Evolutionary conservation across 1,284 basidiomycete genomes (phyloP).

Genomic region (Ceratobasidium sp.): DNA sequence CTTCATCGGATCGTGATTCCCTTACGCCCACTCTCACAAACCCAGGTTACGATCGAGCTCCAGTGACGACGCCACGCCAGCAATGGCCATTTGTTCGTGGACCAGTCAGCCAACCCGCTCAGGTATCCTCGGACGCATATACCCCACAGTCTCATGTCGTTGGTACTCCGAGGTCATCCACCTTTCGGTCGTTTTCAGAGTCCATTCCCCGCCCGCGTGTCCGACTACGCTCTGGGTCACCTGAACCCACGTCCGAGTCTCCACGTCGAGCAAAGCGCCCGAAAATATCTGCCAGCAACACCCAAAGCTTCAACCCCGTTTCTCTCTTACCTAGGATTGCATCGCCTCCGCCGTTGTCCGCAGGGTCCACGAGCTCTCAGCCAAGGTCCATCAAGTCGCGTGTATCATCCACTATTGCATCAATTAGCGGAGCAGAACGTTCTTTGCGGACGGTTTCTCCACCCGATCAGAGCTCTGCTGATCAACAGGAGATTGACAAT

Average conservation of each 20-base stretch:
- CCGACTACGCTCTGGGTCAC: constrained; percentile 25
- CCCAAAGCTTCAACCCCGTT: not conserved
- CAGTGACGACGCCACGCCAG: constrained; percentile 6
- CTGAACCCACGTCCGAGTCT: constrained; percentile 15
- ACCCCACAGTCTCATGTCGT: constrained; percentile 7
- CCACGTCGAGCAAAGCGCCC: constrained; percentile 19
- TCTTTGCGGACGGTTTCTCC: constrained; percentile 17
- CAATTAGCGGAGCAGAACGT: constrained; percentile 11
- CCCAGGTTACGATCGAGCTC: constrained; percentile 26
- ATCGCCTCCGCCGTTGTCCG: constrained; percentile 30
- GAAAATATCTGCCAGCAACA: constrained; percentile 14
- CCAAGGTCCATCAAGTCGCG: constrained; percentile 26
- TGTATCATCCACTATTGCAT: constrained; percentile 23
- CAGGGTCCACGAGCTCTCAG: constrained; percentile 28
- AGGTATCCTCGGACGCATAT: constrained; percentile 21
- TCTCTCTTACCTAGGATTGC: not conserved
- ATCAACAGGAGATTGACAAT: constrained; percentile 7
- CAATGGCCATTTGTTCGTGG: constrained; percentile 36
- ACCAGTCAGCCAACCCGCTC: constrained; percentile 3
- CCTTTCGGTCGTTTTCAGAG: constrained; percentile 31
- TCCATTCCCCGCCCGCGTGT: constrained; percentile 21
- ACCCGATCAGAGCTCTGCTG: not conserved
- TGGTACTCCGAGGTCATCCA: constrained; percentile 5
- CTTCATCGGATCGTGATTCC: constrained; percentile 35
- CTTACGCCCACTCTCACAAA: constrained; percentile 36